Conservation (phyloP, 345 rosid species). For the Salix viminalis region DNA sequence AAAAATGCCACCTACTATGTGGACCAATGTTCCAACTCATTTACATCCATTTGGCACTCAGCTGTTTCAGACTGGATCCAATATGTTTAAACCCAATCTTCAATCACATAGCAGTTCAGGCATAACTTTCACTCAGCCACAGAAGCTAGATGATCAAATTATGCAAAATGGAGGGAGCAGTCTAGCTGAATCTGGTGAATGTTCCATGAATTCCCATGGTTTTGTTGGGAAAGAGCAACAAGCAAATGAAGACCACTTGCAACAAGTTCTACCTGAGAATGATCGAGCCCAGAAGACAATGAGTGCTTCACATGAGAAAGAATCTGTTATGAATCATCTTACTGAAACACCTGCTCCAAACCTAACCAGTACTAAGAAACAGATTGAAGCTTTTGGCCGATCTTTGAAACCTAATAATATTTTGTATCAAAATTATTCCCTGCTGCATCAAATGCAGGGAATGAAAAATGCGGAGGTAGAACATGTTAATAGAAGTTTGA, state of each 20-base stretch:
- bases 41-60: conserved; percentile 25
- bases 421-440: conserved; percentile 39
- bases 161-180: conserved; percentile 33
- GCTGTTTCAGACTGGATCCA: conserved; percentile 30
- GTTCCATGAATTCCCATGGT: conserved; percentile 32
- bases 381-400: conserved; percentile 57
- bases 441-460: conserved; percentile 48
- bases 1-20: conserved; percentile 21
- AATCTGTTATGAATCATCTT: conserved; percentile 22
- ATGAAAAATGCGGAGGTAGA: conserved; percentile 48
- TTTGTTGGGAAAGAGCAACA: conserved; percentile 36
- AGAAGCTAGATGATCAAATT: conserved; percentile 35
- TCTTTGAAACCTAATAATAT: conserved; percentile 46
- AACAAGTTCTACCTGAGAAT: conserved; percentile 22
- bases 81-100: conserved; percentile 30
- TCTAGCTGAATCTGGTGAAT: conserved; percentile 33
- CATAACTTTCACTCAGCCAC: conserved; percentile 30
- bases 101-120: conserved; percentile 39
- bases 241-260: conserved; percentile 26
- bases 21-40: conserved; percentile 35
- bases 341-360: conserved; percentile 27
- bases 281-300: conserved; percentile 21
- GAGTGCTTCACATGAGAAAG: conserved; percentile 25
- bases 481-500: conserved; percentile 41
- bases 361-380: conserved; percentile 36